Evolutionary conservation across 1,284 basidiomycete genomes (phyloP), one percentile per base, ranked within the genome.

Genomic region (Hortiboletus rubellus): DNA sequence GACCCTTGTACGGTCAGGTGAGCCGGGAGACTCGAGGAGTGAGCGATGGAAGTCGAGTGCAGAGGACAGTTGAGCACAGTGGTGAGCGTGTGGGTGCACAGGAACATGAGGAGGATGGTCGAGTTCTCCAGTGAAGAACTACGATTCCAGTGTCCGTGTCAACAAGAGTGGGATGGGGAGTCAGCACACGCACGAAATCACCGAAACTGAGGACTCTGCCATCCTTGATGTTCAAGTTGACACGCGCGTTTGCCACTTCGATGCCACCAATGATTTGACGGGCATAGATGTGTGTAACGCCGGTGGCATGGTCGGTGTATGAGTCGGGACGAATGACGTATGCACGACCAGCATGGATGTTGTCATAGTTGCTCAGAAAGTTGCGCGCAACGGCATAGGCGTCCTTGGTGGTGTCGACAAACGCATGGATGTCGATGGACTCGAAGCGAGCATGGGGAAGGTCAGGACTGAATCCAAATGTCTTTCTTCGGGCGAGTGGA

Each of bases 181-280:
- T 65, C 63, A 40, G 51, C 59, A 36, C 10, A 79, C 86, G 60
- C 65, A 91, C 89, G 60, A 87, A 91, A 72, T 86, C 87, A 57
- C 91, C 91, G 65, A 86, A 91, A 0, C 89, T 92, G 43, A 94
- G 66, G 24, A 95, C 80, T 52, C 79, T 75, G 46, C 91, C 92
- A 62, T 89, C 82, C 73, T 86, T 87, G 68, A 94, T 79, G 76
- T 95, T 94, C 72, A 96, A 75, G 71, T 95, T 95, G 74, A 94
- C 85, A 73, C 94, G 87, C 47, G 88, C 93, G 68, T 96, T 91
- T 6, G 84, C 80, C 33, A 96, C 91, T 71, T 94, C 91, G 50
- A 94, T 76, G 46, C 91, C 91, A 63, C 91, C 84, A 65, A 94
- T 71, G 46, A 89, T 68, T 76, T 96, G 92, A 60, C 86, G 83